Base-by-base conservation (phyloP, 73 alveolate genomes). In the Paramecium biaurelia region DNA sequence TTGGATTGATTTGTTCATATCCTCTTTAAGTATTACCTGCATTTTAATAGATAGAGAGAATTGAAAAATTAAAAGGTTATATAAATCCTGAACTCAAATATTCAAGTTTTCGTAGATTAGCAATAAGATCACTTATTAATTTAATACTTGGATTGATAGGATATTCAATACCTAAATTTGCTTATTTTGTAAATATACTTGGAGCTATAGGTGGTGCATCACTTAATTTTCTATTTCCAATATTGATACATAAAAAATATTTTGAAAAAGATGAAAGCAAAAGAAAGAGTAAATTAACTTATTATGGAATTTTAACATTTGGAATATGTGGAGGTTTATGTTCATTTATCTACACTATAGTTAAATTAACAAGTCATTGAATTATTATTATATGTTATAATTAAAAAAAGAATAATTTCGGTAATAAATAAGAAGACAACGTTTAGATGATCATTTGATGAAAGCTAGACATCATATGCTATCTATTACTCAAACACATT, bases 171-270 rank as follows among this genome's bases (percentile, higher is more conserved):
- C 89, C 89, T 9, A 24, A 35, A 41, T 76, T 76, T 76, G 89
- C 89, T 8, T 41, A 76, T 37, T 37, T 76, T 76, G 47, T 42
- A 38, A 76, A 76, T 41, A 41, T 76, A 5, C 42, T 76, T 3
- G 89, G 89, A 24, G 38, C 89, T 18, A 20, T 76, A 7, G 89
- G 89, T 24, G 89, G 89, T 14, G 70, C 89, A 14, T 76, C 89
- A 14, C 18, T 76, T 26, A 76, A 76, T 42, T 20, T 37, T 38
- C 53, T 79, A 18, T 43, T 43, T 23, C 57, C 90, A 20, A 21
- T 41, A 18, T 12, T 79, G 10, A 45, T 76, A 1, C 70, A 76
- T 76, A 20, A 38, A 21, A 76, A 41, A 41, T 79, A 79, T 79
- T 79, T 79, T 79, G 56, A 79, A 24, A 79, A 79, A 11, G 86